phyloP scores from a whole-genome alignment of 345 rosid species.

The Populus euphratica region DNA sequence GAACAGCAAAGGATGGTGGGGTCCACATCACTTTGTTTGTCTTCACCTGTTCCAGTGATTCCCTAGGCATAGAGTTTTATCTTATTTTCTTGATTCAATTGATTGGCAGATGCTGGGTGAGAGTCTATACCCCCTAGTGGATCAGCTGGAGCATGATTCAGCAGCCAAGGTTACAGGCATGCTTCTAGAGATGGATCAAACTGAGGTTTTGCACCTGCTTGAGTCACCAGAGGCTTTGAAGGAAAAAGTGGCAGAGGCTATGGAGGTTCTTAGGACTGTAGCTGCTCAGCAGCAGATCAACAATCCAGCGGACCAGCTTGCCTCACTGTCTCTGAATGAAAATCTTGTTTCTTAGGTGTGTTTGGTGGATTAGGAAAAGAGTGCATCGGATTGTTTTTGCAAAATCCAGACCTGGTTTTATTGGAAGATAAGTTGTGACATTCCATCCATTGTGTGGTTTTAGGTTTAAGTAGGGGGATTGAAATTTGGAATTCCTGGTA shows the following conservation, averaged over 20 bases:
- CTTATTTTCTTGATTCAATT: not conserved
- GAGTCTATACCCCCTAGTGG: conserved; percentile 26
- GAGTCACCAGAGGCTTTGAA: conserved; percentile 32
- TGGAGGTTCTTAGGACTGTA: conserved; percentile 31
- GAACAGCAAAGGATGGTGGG: conserved; percentile 28
- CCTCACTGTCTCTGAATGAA: conserved; percentile 19
- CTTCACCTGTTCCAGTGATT: not conserved
- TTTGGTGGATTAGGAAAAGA: not conserved
- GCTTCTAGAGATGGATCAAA: conserved; percentile 38
- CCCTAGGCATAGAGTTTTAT: not conserved
- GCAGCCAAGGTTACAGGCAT: conserved; percentile 36
- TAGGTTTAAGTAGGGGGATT: not conserved
- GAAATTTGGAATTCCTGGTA: not conserved
- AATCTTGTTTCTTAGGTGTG: conserved; percentile 9
- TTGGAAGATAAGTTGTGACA: not conserved
- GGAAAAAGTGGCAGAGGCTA: conserved; percentile 31
- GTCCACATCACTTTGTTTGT: not conserved
- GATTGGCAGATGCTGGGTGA: conserved; percentile 26
- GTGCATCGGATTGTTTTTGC: conserved; percentile 9
- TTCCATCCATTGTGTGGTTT: not conserved
- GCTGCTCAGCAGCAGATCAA: conserved; percentile 25
- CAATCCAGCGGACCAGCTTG: conserved; percentile 20
- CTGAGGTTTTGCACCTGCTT: conserved; percentile 30
- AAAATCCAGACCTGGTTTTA: not conserved
- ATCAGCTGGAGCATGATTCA: conserved; percentile 25